Percentiles rank a stretch among this genome's conserved stretches.
phyloP scores from a whole-genome alignment of 192 early-diverging fungal species.

The Coemansia guatemalensis region DNA sequence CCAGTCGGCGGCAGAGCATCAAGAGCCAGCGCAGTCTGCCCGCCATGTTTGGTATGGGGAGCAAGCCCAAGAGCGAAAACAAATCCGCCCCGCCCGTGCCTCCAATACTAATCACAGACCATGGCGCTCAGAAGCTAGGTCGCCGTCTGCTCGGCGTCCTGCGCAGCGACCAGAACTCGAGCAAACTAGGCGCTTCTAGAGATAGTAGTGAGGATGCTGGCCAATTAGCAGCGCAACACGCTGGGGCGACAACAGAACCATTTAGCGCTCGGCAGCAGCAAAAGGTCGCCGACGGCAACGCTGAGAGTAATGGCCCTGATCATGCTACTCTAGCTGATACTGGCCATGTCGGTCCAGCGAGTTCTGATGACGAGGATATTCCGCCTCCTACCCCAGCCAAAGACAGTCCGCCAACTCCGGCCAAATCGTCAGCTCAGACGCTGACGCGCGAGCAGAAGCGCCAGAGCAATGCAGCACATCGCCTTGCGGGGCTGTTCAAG shows the following conservation, averaged over 20 bases:
- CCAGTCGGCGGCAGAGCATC: constrained; percentile 48
- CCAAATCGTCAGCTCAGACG: constrained; percentile 14
- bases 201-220: constrained; percentile 25
- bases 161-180: constrained; percentile 16
- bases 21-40: constrained; percentile 53
- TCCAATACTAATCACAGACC: constrained; percentile 15
- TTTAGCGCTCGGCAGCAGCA: constrained; percentile 1
- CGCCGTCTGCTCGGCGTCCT: constrained; percentile 44
- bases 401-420: constrained; percentile 23
- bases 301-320: not conserved
- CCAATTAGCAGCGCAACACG: not conserved
- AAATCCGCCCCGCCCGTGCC: constrained; percentile 42
- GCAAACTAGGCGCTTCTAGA: constrained; percentile 1
- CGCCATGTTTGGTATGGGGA: constrained; percentile 50
- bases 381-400: constrained; percentile 39
- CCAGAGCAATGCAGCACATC: constrained; percentile 48
- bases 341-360: constrained; percentile 3
- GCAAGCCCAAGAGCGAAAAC: constrained; percentile 29
- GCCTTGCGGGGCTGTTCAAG: constrained; percentile 46
- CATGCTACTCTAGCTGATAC: not conserved
- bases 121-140: constrained; percentile 25
- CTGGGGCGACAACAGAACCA: constrained; percentile 1
- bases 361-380: constrained; percentile 4
- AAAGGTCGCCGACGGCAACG: not conserved
- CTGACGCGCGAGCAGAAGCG: constrained; percentile 47